A percentile compares a stretch with the other conserved stretches of the same genome.
Conservation (phyloP, 2,329 filamentous ascomycete species). For the Verticillium isaacii region DNA sequence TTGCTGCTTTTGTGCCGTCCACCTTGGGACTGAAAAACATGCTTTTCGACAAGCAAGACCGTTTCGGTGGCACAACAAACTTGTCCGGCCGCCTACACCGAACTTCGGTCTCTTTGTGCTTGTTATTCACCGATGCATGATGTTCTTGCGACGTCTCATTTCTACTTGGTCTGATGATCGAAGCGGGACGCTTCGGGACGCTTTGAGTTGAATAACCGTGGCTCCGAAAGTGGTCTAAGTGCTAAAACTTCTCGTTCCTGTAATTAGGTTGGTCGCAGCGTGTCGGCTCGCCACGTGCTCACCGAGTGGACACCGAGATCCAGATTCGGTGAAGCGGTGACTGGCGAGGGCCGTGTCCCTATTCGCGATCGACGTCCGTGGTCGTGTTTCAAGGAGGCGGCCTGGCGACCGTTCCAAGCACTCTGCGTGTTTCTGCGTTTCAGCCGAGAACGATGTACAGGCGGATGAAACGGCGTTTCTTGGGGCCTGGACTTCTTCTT, state of each 20-base stretch:
- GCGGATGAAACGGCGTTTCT: not conserved
- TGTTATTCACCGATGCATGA: not conserved
- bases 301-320: no score
- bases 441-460: not conserved
- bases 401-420: not conserved
- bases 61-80: slow-evolving; percentile 25
- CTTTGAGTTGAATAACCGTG: not conserved
- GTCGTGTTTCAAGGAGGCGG: not conserved
- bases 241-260: not conserved
- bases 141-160: not conserved
- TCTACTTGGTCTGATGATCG: not conserved
- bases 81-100: slow-evolving; percentile 23
- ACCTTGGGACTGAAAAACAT: slow-evolving; percentile 17
- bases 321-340: not conserved
- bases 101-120: not conserved
- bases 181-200: not conserved
- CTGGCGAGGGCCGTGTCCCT: not conserved
- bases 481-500: not conserved
- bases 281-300: not conserved
- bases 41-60: slow-evolving; percentile 25
- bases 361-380: not conserved
- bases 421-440: not conserved
- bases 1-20: slow-evolving; percentile 21
- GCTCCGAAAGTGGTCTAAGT: not conserved
- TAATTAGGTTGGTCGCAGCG: slow-evolving; percentile 1